phyloP scores from a whole-genome alignment of 495 filamentous ascomycete species.

The Penicillium maclennaniae region DNA sequence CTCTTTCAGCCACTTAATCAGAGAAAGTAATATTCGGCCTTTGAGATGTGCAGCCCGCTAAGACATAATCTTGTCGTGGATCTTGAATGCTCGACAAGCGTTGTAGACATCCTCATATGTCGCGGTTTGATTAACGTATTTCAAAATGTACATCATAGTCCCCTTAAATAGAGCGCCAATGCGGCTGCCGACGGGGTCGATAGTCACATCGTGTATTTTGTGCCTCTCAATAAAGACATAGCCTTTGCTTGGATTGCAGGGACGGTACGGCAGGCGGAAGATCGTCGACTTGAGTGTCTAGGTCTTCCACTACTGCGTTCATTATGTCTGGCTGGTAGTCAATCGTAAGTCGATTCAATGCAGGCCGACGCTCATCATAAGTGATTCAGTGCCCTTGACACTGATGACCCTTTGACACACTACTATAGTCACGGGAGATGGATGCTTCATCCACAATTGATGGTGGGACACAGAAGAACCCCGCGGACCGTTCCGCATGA shows the following conservation, averaged over 20 bases:
- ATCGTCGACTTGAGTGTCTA: constrained; percentile 72
- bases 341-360: constrained; percentile 66
- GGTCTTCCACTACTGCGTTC: constrained; percentile 72
- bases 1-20: constrained; percentile 73
- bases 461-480: constrained; percentile 77
- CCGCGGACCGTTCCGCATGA: constrained; percentile 79
- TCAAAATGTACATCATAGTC: constrained; percentile 70
- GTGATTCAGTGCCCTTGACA: constrained; percentile 70
- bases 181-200: constrained; percentile 59
- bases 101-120: constrained; percentile 62
- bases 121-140: constrained; percentile 60
- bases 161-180: constrained; percentile 71
- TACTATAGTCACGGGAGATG: constrained; percentile 42
- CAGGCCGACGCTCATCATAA: constrained; percentile 71
- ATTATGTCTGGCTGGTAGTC: constrained; percentile 52
- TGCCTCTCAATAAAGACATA: constrained; percentile 70
- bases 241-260: constrained; percentile 64
- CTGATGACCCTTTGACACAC: constrained; percentile 63
- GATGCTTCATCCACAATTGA: constrained; percentile 62
- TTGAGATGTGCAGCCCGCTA: too few species aligned
- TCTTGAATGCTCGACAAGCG: constrained; percentile 65
- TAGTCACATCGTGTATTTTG: constrained; percentile 64
- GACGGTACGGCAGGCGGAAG: constrained; percentile 65
- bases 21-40: constrained; percentile 59
- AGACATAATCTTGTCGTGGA: constrained; percentile 65